Conservation (phyloP, 2,329 filamentous ascomycete species). For the Epichloe gansuensis region DNA sequence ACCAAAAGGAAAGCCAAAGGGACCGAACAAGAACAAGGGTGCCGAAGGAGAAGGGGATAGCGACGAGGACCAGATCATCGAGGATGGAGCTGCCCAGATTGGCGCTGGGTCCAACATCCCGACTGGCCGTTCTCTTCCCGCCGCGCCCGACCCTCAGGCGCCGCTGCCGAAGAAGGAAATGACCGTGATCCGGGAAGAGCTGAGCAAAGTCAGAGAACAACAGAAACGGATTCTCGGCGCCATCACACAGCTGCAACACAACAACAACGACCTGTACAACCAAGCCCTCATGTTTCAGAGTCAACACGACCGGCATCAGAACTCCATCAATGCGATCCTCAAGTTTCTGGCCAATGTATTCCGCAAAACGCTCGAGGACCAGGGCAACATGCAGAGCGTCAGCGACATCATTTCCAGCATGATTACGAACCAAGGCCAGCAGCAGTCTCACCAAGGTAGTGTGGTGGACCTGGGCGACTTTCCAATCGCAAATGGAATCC, state of each 20-base stretch:
- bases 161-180: conserved; percentile 60
- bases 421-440: conserved; percentile 45
- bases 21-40: conserved; percentile 39
- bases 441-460: conserved; percentile 36
- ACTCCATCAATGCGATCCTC: conserved; percentile 96
- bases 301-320: conserved; percentile 92
- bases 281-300: conserved; percentile 83
- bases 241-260: conserved; percentile 66
- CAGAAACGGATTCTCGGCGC: conserved; percentile 77
- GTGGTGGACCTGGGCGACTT: conserved; percentile 52
- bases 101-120: conserved; percentile 11
- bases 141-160: conserved; percentile 31
- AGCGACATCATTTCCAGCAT: conserved; percentile 73
- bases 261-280: conserved; percentile 78
- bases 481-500: conserved; percentile 33
- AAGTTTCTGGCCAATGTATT: conserved; percentile 96
- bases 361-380: conserved; percentile 76
- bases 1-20: conserved; percentile 58
- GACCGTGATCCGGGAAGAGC: conserved; percentile 62
- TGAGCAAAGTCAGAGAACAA: conserved; percentile 72
- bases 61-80: conserved; percentile 55
- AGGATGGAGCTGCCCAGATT: conserved; percentile 29
- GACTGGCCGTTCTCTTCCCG: conserved; percentile 23
- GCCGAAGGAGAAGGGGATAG: conserved; percentile 25
- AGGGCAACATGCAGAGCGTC: conserved; percentile 58